A percentile compares a stretch with the other conserved stretches of the same genome.
phyloP scores from a whole-genome alignment of 768 basidiomycete species.

The Trametes cingulata region DNA sequence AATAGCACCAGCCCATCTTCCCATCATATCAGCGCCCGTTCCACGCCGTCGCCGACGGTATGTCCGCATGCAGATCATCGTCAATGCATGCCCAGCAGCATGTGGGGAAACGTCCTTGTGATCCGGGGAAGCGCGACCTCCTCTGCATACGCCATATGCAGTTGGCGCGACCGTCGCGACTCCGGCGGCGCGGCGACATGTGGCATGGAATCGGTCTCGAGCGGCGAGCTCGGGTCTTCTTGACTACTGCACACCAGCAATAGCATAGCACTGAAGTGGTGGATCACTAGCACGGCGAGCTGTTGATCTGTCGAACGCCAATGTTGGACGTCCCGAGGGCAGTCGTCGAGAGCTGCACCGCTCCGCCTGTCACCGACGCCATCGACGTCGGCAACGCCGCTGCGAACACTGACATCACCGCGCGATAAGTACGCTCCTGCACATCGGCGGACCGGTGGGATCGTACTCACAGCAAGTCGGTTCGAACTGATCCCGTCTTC shows the following conservation, averaged over 20 bases:
- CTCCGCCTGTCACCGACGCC: background rate
- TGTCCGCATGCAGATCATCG: conserved; percentile 3
- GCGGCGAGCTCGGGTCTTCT: no score
- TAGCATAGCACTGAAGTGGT: no score
- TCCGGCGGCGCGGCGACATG: no score
- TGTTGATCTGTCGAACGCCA: background rate
- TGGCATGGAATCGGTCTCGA: background rate
- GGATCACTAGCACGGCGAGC: background rate
- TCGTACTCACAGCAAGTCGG: background rate
- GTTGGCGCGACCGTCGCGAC: no score
- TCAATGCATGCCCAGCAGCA: background rate
- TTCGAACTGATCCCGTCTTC: background rate
- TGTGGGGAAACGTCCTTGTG: background rate
- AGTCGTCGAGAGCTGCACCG: background rate
- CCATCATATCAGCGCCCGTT: conserved; percentile 6
- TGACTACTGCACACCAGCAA: no score
- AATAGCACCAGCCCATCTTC: background rate
- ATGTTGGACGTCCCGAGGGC: no score
- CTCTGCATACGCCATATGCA: background rate
- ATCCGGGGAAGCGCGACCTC: background rate
- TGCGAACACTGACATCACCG: conserved; percentile 1
- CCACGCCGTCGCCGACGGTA: background rate
- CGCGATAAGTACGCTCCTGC: background rate
- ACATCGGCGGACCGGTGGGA: background rate
- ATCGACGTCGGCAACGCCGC: background rate